Percentiles rank a stretch among this genome's conserved stretches.
phyloP scores from a whole-genome alignment of 352 stramenopile species.

The Globisporangium heterothallicum region DNA sequence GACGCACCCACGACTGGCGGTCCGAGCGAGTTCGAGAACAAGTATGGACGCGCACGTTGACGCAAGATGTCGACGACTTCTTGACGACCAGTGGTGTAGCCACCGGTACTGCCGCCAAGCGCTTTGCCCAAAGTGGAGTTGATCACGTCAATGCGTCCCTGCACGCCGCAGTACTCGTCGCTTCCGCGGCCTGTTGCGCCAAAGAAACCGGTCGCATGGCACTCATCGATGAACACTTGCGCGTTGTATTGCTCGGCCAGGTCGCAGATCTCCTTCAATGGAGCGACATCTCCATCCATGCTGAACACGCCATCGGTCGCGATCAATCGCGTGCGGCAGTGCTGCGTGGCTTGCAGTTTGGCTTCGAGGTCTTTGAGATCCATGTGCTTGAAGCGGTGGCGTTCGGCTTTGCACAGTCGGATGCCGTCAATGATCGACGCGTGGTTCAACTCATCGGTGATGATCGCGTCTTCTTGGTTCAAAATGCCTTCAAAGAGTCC shows the following conservation, averaged over 20 bases:
- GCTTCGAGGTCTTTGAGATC: conserved; percentile 88
- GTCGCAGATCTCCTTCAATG: conserved; percentile 86
- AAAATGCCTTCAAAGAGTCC: conserved; percentile 89
- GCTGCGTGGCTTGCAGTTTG: conserved; percentile 87
- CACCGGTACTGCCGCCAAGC: conserved; percentile 88
- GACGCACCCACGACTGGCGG: conserved; percentile 91
- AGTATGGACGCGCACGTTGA: conserved; percentile 88
- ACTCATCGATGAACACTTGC: conserved; percentile 92
- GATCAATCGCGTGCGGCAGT: conserved; percentile 88
- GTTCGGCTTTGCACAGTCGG: conserved; percentile 90
- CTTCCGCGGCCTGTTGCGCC: conserved; percentile 88
- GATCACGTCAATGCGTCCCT: conserved; percentile 90
- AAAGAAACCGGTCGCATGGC: conserved; percentile 93
- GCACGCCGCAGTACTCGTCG: conserved; percentile 89
- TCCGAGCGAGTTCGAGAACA: conserved; percentile 93
- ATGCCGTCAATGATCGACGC: conserved; percentile 94
- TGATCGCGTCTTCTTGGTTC: conserved; percentile 87
- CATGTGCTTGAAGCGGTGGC: conserved; percentile 92
- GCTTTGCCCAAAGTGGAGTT: conserved; percentile 94
- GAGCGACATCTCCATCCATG: conserved; percentile 93
- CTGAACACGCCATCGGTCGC: conserved; percentile 94
- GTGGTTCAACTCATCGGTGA: conserved; percentile 93
- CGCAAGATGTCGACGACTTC: conserved; percentile 90
- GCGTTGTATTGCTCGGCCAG: conserved; percentile 91
- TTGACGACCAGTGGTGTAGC: conserved; percentile 89